Evolutionary conservation across 2,329 filamentous ascomycete species (phyloP), one percentile per base, ranked within the genome.

Genomic region (Colletotrichum viniferum): DNA sequence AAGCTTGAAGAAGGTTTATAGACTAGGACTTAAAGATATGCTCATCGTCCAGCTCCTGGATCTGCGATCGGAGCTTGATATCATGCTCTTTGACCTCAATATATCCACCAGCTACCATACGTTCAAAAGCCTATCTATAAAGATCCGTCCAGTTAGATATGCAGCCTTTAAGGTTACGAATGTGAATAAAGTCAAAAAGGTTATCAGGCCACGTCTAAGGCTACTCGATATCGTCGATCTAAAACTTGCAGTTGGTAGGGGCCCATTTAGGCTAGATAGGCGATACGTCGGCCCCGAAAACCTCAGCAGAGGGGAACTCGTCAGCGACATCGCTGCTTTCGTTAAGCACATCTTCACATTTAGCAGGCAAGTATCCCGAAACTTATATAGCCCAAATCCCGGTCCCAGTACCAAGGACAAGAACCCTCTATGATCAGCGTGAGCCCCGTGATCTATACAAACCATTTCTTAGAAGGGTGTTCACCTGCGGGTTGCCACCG

Each of bases 141-240:
- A 93, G 80, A 18, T 86, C 84, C 38, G 86, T 85, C 82, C 91
- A 93, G 77, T 92, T 90, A 5, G 84, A 82, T 72, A 93, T 88
- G 72, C 87, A 87, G 24, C 91, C 92, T 7, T 88, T 84, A 77
- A 93, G 84, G 78, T 89, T 86, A 30, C 90, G 88, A 14, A 90
- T 88, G 80, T 93, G 92, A 69, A 94, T 88, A 78, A 89, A 91
- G 82, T 93, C 90, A 79, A 91, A 90, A 38, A 18, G 16, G 52
- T 86, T 82, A 70, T 87, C 79, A 3, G 83, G 78, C 24, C 65
- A 72, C 3, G 89, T 84, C 91, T 91, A 92, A 3, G 80, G 79
- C 61, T 72, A 80, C 66, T 73, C 81, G 73, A 71, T 81, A 78
- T 83, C 84, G 69, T 82, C 85, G 75, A 86, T 81, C 24, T 84